phyloP scores from a whole-genome alignment of 495 filamentous ascomycete genomes.

The Penicillium flavigenum region DNA sequence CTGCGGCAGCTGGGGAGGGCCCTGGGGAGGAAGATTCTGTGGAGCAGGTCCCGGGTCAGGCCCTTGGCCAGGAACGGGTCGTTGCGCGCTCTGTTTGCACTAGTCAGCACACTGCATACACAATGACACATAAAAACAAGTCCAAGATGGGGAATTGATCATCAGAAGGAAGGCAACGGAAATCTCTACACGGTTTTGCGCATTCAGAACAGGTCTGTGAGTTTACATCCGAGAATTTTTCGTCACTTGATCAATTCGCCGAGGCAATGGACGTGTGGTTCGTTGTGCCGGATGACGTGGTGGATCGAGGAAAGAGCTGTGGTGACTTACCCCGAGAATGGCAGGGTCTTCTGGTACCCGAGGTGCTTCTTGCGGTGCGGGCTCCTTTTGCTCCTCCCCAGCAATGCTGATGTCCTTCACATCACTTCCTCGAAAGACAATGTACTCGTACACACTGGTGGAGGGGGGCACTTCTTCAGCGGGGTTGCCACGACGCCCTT shows the following conservation, averaged over 20 bases:
- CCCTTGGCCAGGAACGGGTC: constrained; percentile 23
- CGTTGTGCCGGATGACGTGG: background rate
- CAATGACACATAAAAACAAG: constrained; percentile 8
- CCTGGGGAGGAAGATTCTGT: constrained; percentile 43
- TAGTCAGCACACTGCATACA: constrained; percentile 25
- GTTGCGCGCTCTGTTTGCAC: constrained; percentile 40
- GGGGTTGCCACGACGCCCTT: constrained; percentile 76
- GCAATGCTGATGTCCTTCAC: constrained; percentile 97
- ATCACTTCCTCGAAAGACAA: constrained; percentile 97
- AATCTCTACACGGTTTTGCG: constrained; percentile 93
- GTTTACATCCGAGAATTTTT: constrained; percentile 54
- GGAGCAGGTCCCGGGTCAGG: constrained; percentile 34
- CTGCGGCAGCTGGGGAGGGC: constrained; percentile 43
- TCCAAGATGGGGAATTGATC: constrained; percentile 29
- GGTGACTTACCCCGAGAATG: constrained; percentile 86
- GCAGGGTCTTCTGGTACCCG: constrained; percentile 92
- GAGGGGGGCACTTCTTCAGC: constrained; percentile 79
- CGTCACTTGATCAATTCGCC: constrained; percentile 58
- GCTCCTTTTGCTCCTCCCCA: constrained; percentile 69
- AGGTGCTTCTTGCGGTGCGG: constrained; percentile 61
- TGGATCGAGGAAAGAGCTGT: constrained; percentile 8
- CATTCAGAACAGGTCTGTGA: constrained; percentile 70
- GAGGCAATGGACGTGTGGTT: constrained; percentile 14
- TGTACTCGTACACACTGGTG: constrained; percentile 92
- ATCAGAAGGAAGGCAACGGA: constrained; percentile 99